Evolutionary conservation across 441 rosid species (phyloP).

Genomic region (Populus hybrid): DNA sequence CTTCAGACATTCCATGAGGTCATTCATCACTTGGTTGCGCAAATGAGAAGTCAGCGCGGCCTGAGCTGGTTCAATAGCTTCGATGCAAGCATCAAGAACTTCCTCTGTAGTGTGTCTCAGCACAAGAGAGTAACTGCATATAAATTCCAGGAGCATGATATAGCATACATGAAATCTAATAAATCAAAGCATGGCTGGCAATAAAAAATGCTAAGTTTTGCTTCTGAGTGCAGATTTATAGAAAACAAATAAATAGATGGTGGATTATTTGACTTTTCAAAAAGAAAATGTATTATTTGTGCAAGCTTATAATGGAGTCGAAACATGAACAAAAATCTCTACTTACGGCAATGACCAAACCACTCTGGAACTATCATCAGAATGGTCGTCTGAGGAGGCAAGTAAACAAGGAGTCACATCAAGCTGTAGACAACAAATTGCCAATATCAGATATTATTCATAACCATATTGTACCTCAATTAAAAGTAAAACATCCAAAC

Average conservation of each 20-base stretch:
- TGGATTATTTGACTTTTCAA: neutral
- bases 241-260: neutral
- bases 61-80: conserved; percentile 81
- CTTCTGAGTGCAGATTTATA: neutral
- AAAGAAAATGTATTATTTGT: neutral
- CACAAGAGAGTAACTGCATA: conserved; percentile 84
- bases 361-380: conserved; percentile 47
- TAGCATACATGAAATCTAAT: neutral
- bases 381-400: conserved; percentile 44
- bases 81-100: conserved; percentile 83
- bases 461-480: conserved; percentile 7
- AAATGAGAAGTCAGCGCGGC: conserved; percentile 79
- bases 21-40: conserved; percentile 70
- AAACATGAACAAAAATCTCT: conserved; percentile 9
- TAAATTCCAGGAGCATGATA: conserved; percentile 11
- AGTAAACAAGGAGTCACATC: conserved; percentile 86
- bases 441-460: conserved; percentile 23
- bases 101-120: conserved; percentile 98
- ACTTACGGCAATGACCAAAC: conserved; percentile 92
- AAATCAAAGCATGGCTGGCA: neutral
- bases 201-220: no score
- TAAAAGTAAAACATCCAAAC: conserved; percentile 4
- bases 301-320: neutral
- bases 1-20: conserved; percentile 64
- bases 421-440: conserved; percentile 55